phyloP scores from a whole-genome alignment of 2,329 filamentous ascomycete genomes.

The Claviceps fusiformis region DNA sequence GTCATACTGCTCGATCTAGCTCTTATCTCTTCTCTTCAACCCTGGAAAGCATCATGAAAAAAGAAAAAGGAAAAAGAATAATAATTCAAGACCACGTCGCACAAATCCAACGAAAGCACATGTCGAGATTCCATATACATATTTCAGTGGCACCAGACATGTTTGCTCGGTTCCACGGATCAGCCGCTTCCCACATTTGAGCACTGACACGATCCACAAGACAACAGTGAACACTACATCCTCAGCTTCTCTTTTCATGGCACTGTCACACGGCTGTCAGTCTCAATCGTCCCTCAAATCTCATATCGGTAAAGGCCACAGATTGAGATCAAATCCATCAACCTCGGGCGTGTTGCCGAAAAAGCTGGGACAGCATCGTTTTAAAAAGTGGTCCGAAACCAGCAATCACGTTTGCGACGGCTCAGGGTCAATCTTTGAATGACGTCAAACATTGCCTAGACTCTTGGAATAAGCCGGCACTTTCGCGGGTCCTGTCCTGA shows the following conservation, averaged over 20 bases:
- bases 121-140: not conserved
- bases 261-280: not conserved
- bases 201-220: too few species aligned
- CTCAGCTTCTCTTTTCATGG: not conserved
- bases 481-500: not conserved
- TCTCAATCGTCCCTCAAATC: too few species aligned
- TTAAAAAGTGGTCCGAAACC: not conserved
- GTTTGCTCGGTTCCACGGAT: not conserved
- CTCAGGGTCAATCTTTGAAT: not conserved
- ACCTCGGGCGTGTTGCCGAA: too few species aligned
- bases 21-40: too few species aligned
- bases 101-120: not conserved
- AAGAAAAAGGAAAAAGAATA: not conserved
- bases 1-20: too few species aligned
- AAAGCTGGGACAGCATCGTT: not conserved
- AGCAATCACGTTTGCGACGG: not conserved
- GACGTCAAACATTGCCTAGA: not conserved
- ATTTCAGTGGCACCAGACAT: not conserved
- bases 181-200: too few species aligned
- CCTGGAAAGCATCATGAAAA: too few species aligned
- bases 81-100: not conserved
- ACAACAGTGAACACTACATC: not conserved
- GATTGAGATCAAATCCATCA: too few species aligned
- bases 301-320: too few species aligned
- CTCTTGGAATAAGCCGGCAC: too few species aligned